These are phyloP conservation scores for Candida parachauliodes DNA, from an alignment of 805 yeast genomes.

Conservation along the genomic window DNA sequence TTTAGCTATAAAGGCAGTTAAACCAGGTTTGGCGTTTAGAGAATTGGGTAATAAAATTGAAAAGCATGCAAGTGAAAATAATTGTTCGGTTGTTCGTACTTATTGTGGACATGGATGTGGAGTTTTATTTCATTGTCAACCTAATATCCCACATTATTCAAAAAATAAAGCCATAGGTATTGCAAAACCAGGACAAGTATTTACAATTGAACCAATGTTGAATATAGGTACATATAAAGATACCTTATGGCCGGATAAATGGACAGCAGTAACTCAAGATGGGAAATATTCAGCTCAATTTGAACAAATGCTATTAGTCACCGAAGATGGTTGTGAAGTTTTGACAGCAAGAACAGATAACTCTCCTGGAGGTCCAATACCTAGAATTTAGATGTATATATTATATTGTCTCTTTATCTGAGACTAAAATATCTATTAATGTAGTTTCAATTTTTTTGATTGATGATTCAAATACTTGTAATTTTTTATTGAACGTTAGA, in stretches of 20 bases:
- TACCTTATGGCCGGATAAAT: conserved; percentile 91
- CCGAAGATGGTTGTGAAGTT: conserved; percentile 91
- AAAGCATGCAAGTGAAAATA: conserved; percentile 72
- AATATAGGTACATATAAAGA: conserved; percentile 81
- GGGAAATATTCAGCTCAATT: conserved; percentile 92
- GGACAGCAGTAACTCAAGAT: conserved; percentile 92
- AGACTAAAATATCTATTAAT: conserved; percentile 19
- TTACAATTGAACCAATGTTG: conserved; percentile 97
- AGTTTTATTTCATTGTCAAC: conserved; percentile 82
- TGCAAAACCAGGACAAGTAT: conserved; percentile 93
- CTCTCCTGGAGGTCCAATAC: conserved; percentile 86
- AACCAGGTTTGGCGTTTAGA: conserved; percentile 89
- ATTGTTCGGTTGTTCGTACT: conserved; percentile 82
- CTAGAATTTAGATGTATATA: conserved; percentile 39
- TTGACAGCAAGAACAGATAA: conserved; percentile 74
- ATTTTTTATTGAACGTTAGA: conserved; percentile 16
- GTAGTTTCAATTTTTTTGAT: conserved; percentile 20
- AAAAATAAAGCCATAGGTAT: conserved; percentile 90
- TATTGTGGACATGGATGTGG: conserved; percentile 95
- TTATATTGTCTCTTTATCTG: conserved; percentile 15
- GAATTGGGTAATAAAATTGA: conserved; percentile 85
- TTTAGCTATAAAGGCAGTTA: conserved; percentile 75
- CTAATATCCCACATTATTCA: conserved; percentile 92
- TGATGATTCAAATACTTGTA: conserved; percentile 21
- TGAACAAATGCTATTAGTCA: conserved; percentile 88